Conservation (phyloP, 2,329 filamentous ascomycete genomes). For the Beauveria pseudobassiana region DNA sequence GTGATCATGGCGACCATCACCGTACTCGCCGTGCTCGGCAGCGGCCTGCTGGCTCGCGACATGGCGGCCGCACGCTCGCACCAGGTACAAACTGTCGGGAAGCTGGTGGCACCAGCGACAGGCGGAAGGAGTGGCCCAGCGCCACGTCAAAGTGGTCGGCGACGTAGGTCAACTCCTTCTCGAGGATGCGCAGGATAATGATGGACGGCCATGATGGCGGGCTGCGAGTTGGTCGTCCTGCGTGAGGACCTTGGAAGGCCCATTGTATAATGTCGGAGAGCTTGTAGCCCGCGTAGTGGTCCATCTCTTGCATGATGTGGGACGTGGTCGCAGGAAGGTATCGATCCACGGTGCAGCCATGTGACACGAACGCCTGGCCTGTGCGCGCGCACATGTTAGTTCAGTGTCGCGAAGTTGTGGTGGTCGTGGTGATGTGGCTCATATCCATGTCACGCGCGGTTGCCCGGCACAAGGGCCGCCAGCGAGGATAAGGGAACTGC, state of each 20-base stretch:
- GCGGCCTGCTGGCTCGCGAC: conserved; percentile 65
- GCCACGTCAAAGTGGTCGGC: conserved; percentile 69
- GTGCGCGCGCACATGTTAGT: conserved; percentile 4
- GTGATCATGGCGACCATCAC: conserved; percentile 93
- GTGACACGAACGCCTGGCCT: conserved; percentile 81
- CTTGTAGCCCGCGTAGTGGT: conserved; percentile 64
- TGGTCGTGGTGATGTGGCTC: background rate
- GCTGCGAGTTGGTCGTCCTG: conserved; percentile 83
- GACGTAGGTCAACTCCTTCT: conserved; percentile 77
- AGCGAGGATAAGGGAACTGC: background rate
- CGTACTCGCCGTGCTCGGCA: conserved; percentile 68
- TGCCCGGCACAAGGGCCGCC: background rate
- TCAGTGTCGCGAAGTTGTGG: background rate
- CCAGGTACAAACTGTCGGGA: conserved; percentile 72
- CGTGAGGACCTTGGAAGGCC: conserved; percentile 70
- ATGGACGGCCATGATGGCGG: conserved; percentile 91
- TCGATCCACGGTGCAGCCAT: conserved; percentile 83
- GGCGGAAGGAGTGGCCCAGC: conserved; percentile 80
- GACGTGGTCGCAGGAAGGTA: conserved; percentile 72
- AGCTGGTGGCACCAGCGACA: conserved; percentile 71
- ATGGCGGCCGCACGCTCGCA: conserved; percentile 77
- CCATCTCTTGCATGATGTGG: conserved; percentile 78
- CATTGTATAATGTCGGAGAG: conserved; percentile 72
- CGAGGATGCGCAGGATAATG: conserved; percentile 79
- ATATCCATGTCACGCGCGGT: background rate